Evolutionary conservation across 805 yeast genomes (phyloP), one percentile per base, ranked within the genome.

Genomic region (Schwanniomyces sp.): DNA sequence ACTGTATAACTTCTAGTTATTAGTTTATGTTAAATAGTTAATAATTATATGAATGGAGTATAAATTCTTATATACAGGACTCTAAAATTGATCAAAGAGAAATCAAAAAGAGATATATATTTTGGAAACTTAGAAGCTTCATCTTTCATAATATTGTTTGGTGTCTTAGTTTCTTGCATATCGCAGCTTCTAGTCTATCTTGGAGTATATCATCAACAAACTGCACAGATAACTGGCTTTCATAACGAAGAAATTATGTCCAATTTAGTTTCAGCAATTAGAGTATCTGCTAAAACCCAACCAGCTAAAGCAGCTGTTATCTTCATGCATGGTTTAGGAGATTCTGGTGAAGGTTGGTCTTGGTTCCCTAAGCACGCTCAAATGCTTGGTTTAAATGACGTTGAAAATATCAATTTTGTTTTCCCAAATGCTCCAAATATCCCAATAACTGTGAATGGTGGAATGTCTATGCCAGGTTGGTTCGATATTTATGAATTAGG

Each of bases 251-350:
- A 37, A 12, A 26, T 24, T 14, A 46, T 49, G 47, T 46, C 47
- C 4, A 44, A 49, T 40, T 42, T 50, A 42, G 43, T 53, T 4
- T 44, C 60, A 12, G 64, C 73, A 16, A 55, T 66, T 11, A 59
- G 63, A 44, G 49, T 65, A 2, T 58, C 67, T 2, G 72, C 75
- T 2, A 43, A 53, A 16, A 50, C 52, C 12, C 58, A 44, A 37
- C 59, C 68, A 6, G 70, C 74, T 34, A 64, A 59, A 30, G 54
- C 88, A 1, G 82, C 91, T 1, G 70, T 91, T 29, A 86, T 91
- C 18, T 77, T 91, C 50, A 62, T 89, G 46, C 98, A 94, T 63
- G 98, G 99, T 0, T 73, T 92, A 14, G 99, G 99, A 8, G 98
- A 92, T 64, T 66, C 89, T 0, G 97, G 96, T 4, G 74, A 76